A percentile compares a stretch with the other conserved stretches of the same genome.
phyloP scores from a whole-genome alignment of 495 filamentous ascomycete genomes.

The Penicillium ochrochloron region DNA sequence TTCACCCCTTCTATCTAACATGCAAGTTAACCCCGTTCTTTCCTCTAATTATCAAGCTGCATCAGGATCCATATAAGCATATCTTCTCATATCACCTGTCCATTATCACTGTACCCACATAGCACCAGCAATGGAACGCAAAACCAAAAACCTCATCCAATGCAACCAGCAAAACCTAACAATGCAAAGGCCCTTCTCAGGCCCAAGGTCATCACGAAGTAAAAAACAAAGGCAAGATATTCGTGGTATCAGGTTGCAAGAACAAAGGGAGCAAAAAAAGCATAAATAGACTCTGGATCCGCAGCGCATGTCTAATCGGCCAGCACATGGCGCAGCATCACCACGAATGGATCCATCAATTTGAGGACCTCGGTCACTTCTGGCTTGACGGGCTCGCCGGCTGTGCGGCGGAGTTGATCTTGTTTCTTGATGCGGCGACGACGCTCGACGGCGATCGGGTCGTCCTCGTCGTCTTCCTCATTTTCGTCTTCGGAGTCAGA shows the following conservation, averaged over 20 bases:
- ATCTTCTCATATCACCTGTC: neutral
- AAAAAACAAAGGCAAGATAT: neutral
- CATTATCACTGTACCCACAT: neutral
- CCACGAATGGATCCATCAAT: slow-evolving; percentile 76
- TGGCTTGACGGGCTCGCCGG: slow-evolving; percentile 91
- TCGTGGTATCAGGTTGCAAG: neutral
- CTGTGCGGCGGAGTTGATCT: slow-evolving; percentile 77
- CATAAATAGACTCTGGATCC: neutral
- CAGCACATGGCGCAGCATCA: slow-evolving; percentile 84
- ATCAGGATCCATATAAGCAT: neutral
- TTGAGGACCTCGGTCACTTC: slow-evolving; percentile 75
- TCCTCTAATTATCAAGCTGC: neutral
- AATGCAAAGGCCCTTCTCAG: neutral
- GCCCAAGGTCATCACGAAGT: neutral
- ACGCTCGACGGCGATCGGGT: slow-evolving; percentile 87
- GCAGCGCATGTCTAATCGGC: slow-evolving; percentile 59
- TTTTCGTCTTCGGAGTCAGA: slow-evolving; percentile 73
- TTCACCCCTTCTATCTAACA: neutral
- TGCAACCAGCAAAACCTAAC: neutral
- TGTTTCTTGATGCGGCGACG: slow-evolving; percentile 72
- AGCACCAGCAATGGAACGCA: neutral
- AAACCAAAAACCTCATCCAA: neutral
- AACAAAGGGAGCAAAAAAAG: neutral
- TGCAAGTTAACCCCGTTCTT: neutral
- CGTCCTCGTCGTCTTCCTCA: slow-evolving; percentile 69